These are phyloP conservation scores for Lepidopterella palustris DNA, from an alignment of 495 filamentous ascomycete species.

Conservation along the genomic window DNA sequence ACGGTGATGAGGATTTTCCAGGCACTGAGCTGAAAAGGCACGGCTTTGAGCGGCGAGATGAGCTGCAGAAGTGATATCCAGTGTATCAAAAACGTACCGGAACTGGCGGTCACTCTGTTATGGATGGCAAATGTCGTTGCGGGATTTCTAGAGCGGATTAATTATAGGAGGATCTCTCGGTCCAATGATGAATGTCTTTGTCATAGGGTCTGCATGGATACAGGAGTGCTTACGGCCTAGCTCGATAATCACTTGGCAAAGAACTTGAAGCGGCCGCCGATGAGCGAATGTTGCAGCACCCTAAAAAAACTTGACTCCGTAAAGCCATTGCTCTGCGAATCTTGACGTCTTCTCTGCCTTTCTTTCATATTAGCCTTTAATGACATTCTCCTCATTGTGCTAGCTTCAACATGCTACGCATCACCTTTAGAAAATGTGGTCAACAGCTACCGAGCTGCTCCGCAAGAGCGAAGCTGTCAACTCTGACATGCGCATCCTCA, in stretches of 20 bases:
- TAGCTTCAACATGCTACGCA: conserved; percentile 36
- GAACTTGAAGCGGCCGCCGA: background rate
- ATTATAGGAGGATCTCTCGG: background rate
- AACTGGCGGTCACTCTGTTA: background rate
- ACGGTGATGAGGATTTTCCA: no score
- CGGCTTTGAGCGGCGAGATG: background rate
- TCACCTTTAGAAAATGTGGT: conserved; percentile 32
- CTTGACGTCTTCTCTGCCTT: background rate
- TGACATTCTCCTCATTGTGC: background rate
- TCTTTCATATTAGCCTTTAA: background rate
- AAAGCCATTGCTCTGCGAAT: background rate
- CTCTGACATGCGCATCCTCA: conserved; percentile 21
- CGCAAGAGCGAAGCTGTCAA: conserved; percentile 27
- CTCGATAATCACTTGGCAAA: no score
- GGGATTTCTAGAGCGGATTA: background rate
- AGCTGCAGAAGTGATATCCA: background rate
- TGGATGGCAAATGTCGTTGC: background rate
- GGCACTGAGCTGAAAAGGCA: background rate
- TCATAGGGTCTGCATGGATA: no score
- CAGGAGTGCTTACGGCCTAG: no score
- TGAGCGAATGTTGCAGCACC: background rate
- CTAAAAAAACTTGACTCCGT: background rate
- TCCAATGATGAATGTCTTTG: background rate
- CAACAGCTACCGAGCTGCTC: conserved; percentile 29
- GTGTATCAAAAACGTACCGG: background rate